Base-by-base conservation (phyloP, 2,329 filamentous ascomycete genomes). In the Colletotrichum sp. region DNA sequence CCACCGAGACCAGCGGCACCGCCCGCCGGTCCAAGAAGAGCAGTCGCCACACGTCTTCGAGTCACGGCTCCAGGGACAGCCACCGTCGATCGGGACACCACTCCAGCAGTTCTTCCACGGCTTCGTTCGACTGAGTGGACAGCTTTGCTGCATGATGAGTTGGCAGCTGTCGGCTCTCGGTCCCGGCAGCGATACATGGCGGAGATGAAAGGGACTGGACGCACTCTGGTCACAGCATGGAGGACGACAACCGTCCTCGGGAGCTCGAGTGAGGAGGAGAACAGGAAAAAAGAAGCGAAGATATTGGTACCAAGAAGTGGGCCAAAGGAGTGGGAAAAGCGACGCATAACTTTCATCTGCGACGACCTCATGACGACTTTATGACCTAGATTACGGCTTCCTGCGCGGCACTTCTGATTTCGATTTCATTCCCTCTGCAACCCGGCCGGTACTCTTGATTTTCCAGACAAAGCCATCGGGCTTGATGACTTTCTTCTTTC, bases 21-120 rank as follows among this genome's bases (percentile, higher is more conserved):
- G 32, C 27, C 77, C 85, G 85, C 82, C 90, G 87, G 79, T 86
- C 88, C 76, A 84, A 87, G 79, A 89, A 89, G 84, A 76, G 89
- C 78, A 76, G 89, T 77, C 89, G 89, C 79, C 86, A 87, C 78
- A 84, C 86, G n/a, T 88, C 88, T 8, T 86, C 86, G 77, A 77
- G 75, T 75, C 75, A 77, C 62, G 82, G 81, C 79, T 84, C 86
- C 76, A 83, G 87, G 74, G 87, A 88, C 80, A 85, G 87, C 78
- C 70, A 73, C 82, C 86, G 89, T 77, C 87, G 89, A 78, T 91
- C 89, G 27, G 90, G 90, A 29, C 87, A 89, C 78, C 90, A 92
- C 83, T 92, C 90, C 72, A 92, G 90, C 86, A 92, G 90, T 87
- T 91, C 90, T 83, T 92, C 91, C 65, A 92, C 90, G 72, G 87